Evolutionary conservation across 2,329 filamentous ascomycete species (phyloP).

Genomic region (Penicillium brasilianum): DNA sequence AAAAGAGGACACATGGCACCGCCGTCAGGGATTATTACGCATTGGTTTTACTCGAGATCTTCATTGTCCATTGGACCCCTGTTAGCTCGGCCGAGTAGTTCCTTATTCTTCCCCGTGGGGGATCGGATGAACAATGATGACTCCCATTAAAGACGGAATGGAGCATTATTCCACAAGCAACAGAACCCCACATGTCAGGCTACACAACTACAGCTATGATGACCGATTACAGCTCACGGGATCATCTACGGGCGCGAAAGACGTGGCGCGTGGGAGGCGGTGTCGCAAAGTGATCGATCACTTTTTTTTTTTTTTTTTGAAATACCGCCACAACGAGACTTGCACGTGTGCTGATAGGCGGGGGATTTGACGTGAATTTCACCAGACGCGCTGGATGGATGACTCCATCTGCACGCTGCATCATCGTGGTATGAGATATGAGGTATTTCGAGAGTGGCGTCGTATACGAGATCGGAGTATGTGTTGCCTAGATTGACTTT

Average conservation of each 20-base stretch:
- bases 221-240: neutral
- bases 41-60: constrained; percentile 20
- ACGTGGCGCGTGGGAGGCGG: neutral
- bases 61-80: neutral
- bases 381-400: neutral
- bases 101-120: neutral
- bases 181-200: too few relatives aligned
- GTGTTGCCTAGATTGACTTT: neutral
- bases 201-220: neutral
- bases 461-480: neutral
- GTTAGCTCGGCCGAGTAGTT: constrained; percentile 9
- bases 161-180: neutral
- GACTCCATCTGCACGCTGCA: neutral
- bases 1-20: neutral
- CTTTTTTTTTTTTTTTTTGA: too few relatives aligned
- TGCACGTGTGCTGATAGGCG: constrained; percentile 1
- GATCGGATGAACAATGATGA: neutral
- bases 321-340: neutral
- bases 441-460: neutral
- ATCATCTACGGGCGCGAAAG: neutral
- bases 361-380: neutral
- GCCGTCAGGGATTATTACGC: constrained; percentile 5
- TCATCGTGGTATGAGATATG: neutral
- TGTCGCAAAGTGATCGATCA: constrained; percentile 3
- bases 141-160: neutral